Base-by-base conservation (phyloP, 2,329 filamentous ascomycete species). In the Arthrobotrys megalospora region DNA sequence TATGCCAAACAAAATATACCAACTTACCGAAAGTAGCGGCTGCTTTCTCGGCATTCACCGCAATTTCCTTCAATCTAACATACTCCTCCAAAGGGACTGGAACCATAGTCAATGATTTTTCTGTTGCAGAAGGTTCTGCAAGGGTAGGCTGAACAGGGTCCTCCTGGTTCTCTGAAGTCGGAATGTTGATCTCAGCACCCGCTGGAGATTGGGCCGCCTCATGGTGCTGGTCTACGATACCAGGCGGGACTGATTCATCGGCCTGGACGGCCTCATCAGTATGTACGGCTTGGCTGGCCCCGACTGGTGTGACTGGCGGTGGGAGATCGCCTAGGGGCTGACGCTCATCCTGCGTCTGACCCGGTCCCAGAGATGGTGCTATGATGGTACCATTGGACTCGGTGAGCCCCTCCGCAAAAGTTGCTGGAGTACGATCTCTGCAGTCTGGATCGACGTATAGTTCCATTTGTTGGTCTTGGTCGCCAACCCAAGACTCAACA, bases 401-500 rank as follows among this genome's bases (percentile, higher is more conserved):
- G 1, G n/a, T 14, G 11, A 60, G 3, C 1, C 55, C 55, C 5
- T 14, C 55, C 4, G 16, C 55, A n/a, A 60, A 3, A 6, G 55
- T 60, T 1, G n/a, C 55, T 6, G 55, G 55, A 1, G 55, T 60
- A 4, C n/a, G 16, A 3, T 1, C 55, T 10, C 55, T 41, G 8
- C 55, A 60, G 8, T 60, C 55, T 2, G 55, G 55, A 16, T 60
- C 55, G 0, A 60, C 55, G 19, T 60, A 60, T n/a, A 60, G 14
- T 4, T 41, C 4, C 11, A 60, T n/a, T 7, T 38, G 34, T n/a
- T 60, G 16, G 28, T 43, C 34, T 16, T 60, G 55, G 28, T 43
- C 55, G 36, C 55, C 55, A 28, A 60, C 55, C 55, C 55, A 60
- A 11, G 55, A 16, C 16, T 60, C 55, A n/a, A 43, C 14, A 14